Conservation (phyloP, 2,329 filamentous ascomycete genomes). For the Paracoccidioides brasiliensis region DNA sequence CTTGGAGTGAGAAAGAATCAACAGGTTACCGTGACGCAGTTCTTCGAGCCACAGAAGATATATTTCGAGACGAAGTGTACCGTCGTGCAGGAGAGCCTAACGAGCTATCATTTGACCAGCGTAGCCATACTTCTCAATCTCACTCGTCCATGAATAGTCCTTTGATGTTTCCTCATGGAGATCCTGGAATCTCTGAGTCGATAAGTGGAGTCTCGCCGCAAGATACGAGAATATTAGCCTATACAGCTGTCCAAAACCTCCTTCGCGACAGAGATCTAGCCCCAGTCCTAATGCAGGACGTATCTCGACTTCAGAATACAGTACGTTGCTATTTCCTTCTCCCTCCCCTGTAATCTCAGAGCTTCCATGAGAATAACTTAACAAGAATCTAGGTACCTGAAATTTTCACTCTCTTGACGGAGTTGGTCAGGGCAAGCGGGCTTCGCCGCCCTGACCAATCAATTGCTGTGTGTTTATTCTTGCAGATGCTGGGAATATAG, state of each 20-base stretch:
- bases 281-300: neutral
- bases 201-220: neutral
- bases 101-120: neutral
- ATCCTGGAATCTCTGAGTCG: neutral
- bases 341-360: too few species aligned
- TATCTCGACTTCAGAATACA: conserved; percentile 1
- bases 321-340: neutral
- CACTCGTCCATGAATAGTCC: neutral
- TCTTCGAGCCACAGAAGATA: neutral
- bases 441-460: neutral
- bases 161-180: neutral
- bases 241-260: neutral
- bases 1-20: neutral
- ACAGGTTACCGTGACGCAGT: neutral
- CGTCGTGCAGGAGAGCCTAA: neutral
- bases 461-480: neutral
- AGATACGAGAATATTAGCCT: neutral
- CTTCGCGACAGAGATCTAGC: neutral
- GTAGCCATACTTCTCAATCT: neutral
- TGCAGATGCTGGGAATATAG: conserved; percentile 1
- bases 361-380: neutral
- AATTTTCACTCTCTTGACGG: conserved; percentile 1
- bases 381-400: neutral
- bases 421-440: neutral
- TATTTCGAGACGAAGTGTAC: neutral